A percentile compares a stretch with the other conserved stretches of the same genome.
Evolutionary conservation across 78 protist genomes (phyloP).

Genomic region (Dictyostelium firmibasis): DNA sequence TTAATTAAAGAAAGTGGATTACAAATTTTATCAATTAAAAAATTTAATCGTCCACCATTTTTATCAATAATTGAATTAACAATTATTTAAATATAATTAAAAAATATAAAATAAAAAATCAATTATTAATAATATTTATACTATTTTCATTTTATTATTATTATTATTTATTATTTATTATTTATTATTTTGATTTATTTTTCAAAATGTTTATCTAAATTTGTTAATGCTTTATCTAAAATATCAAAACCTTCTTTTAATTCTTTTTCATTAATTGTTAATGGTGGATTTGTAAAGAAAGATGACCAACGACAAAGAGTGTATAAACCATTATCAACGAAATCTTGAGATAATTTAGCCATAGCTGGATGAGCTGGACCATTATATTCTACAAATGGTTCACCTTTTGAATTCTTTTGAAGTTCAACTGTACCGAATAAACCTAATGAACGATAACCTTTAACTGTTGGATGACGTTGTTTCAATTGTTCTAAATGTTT

Average conservation of each 20-base stretch:
- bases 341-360: slow-evolving; percentile 22
- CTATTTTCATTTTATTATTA: neutral
- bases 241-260: slow-evolving; percentile 66
- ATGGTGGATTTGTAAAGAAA: slow-evolving; percentile 77
- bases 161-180: neutral
- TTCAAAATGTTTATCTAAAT: slow-evolving; percentile 78
- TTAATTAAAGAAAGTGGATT: slow-evolving; percentile 42
- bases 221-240: slow-evolving; percentile 48
- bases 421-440: slow-evolving; percentile 80
- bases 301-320: slow-evolving; percentile 60
- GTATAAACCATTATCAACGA: slow-evolving; percentile 64
- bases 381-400: slow-evolving; percentile 38
- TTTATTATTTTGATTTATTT: slow-evolving; percentile 15
- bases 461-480: slow-evolving; percentile 55
- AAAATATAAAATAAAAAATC: neutral
- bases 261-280: slow-evolving; percentile 72
- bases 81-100: neutral
- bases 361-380: slow-evolving; percentile 83
- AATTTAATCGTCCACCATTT: slow-evolving; percentile 21
- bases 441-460: slow-evolving; percentile 59
- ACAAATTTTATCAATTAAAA: neutral
- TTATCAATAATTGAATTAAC: slow-evolving; percentile 46
- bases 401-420: slow-evolving; percentile 69
- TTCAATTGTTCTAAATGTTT: slow-evolving; percentile 31
- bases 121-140: neutral